phyloP scores from a whole-genome alignment of 768 basidiomycete species.

The Russula griseocarnosa region DNA sequence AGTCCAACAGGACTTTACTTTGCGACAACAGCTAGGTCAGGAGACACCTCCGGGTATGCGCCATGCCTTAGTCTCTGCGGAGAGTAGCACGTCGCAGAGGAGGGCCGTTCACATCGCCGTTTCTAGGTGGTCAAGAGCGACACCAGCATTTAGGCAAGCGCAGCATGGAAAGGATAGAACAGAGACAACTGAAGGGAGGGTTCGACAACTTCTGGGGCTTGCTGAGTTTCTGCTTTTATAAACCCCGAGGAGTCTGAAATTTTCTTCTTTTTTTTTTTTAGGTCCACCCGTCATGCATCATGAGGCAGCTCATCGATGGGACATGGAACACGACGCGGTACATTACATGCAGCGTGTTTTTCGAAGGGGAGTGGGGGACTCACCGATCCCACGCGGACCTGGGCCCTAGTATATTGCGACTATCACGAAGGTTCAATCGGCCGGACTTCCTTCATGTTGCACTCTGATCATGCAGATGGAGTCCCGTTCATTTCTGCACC shows the following conservation, averaged over 20 bases:
- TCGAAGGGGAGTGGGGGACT: slow-evolving; percentile 12
- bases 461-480: background rate
- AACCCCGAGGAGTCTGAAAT: slow-evolving; percentile 20
- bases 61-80: background rate
- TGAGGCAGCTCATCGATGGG: slow-evolving; percentile 24
- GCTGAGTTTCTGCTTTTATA: slow-evolving; percentile 25
- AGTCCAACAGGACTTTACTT: background rate
- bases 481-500: slow-evolving; percentile 14
- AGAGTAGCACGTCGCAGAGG: background rate
- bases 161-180: background rate
- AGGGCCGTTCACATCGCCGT: background rate
- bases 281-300: slow-evolving; percentile 15
- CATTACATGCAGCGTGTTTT: slow-evolving; percentile 12
- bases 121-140: background rate
- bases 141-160: background rate
- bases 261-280: slow-evolving; percentile 1
- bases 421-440: slow-evolving; percentile 13
- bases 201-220: slow-evolving; percentile 14
- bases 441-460: slow-evolving; percentile 6
- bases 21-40: background rate
- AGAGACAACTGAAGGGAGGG: background rate
- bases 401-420: background rate
- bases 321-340: slow-evolving; percentile 11
- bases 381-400: slow-evolving; percentile 20
- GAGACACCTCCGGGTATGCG: background rate